A percentile compares a stretch with the other conserved stretches of the same genome.
Conservation (phyloP, 305 asterid genomes). For the Solanum hybrid region DNA sequence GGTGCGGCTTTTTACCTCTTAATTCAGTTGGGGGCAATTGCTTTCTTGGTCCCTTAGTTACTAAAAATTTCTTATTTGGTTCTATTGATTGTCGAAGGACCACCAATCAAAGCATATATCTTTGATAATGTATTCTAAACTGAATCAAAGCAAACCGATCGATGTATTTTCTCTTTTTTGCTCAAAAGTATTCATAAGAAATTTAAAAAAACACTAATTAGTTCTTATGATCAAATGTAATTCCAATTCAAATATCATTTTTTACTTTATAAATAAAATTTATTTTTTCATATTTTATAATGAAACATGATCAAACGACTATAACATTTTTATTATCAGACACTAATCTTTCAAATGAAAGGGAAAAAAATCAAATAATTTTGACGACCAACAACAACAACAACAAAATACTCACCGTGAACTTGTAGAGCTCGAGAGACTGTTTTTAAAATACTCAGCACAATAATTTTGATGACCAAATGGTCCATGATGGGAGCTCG, state of each 20-base stretch:
- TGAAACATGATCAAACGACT: not conserved
- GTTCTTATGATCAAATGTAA: not conserved
- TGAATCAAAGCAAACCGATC: not conserved
- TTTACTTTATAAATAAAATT: not conserved
- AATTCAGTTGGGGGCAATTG: not conserved
- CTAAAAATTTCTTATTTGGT: not conserved
- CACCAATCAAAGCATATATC: not conserved
- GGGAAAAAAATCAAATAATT: not conserved
- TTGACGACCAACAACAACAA: not conserved
- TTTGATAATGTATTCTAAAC: not conserved
- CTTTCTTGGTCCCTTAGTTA: not conserved
- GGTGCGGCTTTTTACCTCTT: not conserved
- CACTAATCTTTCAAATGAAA: not conserved
- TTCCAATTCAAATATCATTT: not conserved
- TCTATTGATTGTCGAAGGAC: not conserved
- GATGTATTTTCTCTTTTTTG: not conserved
- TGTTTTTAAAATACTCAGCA: not conserved
- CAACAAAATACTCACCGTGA: not conserved
- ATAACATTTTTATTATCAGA: fast-evolving
- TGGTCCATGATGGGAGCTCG: not conserved
- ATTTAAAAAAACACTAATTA: not conserved
- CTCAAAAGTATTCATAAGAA: not conserved
- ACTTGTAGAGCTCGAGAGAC: not conserved
- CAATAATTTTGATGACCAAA: not conserved
- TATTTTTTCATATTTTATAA: not conserved